phyloP scores from a whole-genome alignment of 2,329 filamentous ascomycete genomes.

The Trichophyton rubrum region DNA sequence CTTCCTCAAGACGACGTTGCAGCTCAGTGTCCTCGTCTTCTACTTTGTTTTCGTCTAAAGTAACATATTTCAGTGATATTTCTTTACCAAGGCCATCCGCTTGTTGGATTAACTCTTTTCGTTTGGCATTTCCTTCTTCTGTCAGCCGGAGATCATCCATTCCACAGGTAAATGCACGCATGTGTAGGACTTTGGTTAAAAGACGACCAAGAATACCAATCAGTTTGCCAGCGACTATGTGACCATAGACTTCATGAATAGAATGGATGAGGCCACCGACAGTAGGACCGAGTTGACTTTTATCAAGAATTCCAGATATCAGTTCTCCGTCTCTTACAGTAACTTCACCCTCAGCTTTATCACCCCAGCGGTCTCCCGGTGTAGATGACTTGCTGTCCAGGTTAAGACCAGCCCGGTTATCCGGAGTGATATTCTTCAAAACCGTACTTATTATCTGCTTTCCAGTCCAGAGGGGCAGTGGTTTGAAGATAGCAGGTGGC shows the following conservation, averaged over 20 bases:
- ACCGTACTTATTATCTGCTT: slow-evolving; percentile 93
- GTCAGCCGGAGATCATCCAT: slow-evolving; percentile 92
- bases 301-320: slow-evolving; percentile 83
- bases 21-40: slow-evolving; percentile 58
- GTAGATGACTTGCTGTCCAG: slow-evolving; percentile 70
- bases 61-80: slow-evolving; percentile 80
- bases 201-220: slow-evolving; percentile 82
- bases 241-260: slow-evolving; percentile 85
- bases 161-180: slow-evolving; percentile 91
- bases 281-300: slow-evolving; percentile 82
- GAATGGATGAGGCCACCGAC: slow-evolving; percentile 81
- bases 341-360: slow-evolving; percentile 55
- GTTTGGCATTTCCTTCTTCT: slow-evolving; percentile 57
- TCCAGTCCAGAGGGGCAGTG: slow-evolving; percentile 75
- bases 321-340: slow-evolving; percentile 79
- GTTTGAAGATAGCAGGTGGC: slow-evolving; percentile 69
- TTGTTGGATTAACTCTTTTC: slow-evolving; percentile 54
- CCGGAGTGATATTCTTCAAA: slow-evolving; percentile 77
- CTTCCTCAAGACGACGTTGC: slow-evolving; percentile 68
- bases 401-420: slow-evolving; percentile 61
- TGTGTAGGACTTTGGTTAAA: slow-evolving; percentile 77
- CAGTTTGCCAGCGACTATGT: slow-evolving; percentile 71
- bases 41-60: slow-evolving; percentile 53
- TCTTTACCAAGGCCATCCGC: slow-evolving; percentile 60
- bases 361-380: slow-evolving; percentile 65